A percentile compares a stretch with the other conserved stretches of the same genome.
phyloP scores from a whole-genome alignment of 805 yeast species.

The Blastobotrys parvus region DNA sequence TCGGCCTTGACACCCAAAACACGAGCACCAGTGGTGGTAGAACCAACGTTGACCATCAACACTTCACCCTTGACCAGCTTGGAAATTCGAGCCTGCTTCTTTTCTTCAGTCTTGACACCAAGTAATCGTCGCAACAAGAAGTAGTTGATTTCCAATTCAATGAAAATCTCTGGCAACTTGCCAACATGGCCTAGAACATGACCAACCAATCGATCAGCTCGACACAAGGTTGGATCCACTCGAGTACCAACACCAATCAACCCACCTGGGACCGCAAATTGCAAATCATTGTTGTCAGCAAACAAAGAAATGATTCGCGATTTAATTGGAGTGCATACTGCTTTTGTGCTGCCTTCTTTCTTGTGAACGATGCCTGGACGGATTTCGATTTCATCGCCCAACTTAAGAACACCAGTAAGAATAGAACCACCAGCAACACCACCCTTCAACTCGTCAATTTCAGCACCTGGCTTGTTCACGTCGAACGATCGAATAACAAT shows the following conservation, averaged over 20 bases:
- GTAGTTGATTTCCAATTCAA: constrained; percentile 95
- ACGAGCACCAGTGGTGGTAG: constrained; percentile 99
- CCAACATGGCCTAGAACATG: constrained; percentile 99
- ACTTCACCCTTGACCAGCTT: constrained; percentile 92
- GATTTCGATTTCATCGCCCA: constrained; percentile 97
- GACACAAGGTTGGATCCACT: constrained; percentile 97
- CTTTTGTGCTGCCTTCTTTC: constrained; percentile 66
- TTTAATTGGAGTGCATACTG: constrained; percentile 92
- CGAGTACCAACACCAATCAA: constrained; percentile 98
- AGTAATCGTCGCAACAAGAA: constrained; percentile 91
- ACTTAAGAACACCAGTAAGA: constrained; percentile 89
- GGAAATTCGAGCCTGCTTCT: constrained; percentile 93
- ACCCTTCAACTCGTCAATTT: constrained; percentile 92
- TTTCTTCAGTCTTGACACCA: constrained; percentile 98
- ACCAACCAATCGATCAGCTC: constrained; percentile 98
- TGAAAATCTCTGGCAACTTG: constrained; percentile 88
- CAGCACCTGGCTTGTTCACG: constrained; percentile 98
- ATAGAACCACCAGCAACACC: constrained; percentile 99
- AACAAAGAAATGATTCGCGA: constrained; percentile 88
- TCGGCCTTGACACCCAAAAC: constrained; percentile 97
- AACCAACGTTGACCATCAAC: constrained; percentile 97
- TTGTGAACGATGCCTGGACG: constrained; percentile 99
- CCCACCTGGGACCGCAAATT: constrained; percentile 99
- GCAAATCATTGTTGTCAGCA: constrained; percentile 96
- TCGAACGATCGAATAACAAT: constrained; percentile 98